Evolutionary conservation across 129 eudicot genomes (phyloP).

Genomic region (Pulicaria dysenterica): DNA sequence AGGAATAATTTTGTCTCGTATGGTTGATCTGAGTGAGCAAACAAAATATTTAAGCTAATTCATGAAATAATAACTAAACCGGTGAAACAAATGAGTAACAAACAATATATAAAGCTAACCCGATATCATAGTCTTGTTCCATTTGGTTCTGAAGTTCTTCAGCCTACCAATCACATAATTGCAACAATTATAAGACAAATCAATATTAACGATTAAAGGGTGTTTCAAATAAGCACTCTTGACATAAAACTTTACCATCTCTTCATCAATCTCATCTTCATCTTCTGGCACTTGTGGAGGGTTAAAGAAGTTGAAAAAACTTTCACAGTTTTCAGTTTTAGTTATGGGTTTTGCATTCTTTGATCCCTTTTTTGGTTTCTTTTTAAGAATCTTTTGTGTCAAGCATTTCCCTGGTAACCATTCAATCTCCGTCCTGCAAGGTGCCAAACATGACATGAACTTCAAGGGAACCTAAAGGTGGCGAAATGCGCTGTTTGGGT

Average conservation of each 20-base stretch:
- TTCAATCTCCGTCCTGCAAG: conserved; percentile 73
- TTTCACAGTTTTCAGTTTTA: conserved; percentile 76
- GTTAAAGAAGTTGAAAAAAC: conserved; percentile 84
- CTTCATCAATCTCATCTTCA: conserved; percentile 80
- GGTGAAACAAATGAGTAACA: background rate
- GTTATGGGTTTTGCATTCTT: conserved; percentile 66
- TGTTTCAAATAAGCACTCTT: background rate
- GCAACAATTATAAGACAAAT: background rate
- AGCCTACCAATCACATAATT: conserved; percentile 43
- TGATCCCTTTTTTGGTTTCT: conserved; percentile 80
- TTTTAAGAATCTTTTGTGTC: conserved; percentile 75
- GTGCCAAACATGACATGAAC: background rate
- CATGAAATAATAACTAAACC: background rate
- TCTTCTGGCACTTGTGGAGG: conserved; percentile 90
- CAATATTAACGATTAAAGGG: background rate
- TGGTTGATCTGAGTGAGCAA: conserved; percentile 59
- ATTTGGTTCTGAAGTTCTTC: conserved; percentile 74
- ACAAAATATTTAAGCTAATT: background rate
- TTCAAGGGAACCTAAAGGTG: too few species aligned
- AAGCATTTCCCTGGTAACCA: conserved; percentile 86
- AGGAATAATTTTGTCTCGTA: conserved; percentile 78
- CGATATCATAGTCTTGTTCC: conserved; percentile 90
- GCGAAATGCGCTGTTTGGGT: too few species aligned
- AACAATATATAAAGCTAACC: conserved; percentile 42
- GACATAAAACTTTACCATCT: conserved; percentile 43